phyloP scores from a whole-genome alignment of 1,139 yeast genomes.

The Lodderomyces margitis region DNA sequence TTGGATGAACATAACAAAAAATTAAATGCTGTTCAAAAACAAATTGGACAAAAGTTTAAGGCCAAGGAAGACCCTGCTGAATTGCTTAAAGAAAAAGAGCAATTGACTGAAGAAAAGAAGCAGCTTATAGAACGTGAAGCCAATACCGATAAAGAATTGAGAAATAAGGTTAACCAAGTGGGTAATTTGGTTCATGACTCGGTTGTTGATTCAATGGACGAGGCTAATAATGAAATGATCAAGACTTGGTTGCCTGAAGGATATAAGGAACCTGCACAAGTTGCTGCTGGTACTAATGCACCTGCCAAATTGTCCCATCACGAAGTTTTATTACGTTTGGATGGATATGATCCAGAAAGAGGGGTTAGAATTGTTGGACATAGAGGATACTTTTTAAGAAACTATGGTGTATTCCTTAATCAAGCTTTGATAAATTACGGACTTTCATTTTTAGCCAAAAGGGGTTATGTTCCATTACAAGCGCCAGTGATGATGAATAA shows the following conservation, averaged over 20 bases:
- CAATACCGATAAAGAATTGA: conserved; percentile 72
- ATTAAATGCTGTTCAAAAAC: conserved; percentile 85
- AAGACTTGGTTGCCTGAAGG: conserved; percentile 81
- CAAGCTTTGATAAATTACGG: conserved; percentile 98
- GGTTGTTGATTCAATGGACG: conserved; percentile 84
- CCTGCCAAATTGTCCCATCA: conserved; percentile 90
- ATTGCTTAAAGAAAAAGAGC: conserved; percentile 76
- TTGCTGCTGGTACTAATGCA: conserved; percentile 71
- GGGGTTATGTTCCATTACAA: conserved; percentile 87
- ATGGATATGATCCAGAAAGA: conserved; percentile 98
- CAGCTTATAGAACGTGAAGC: conserved; percentile 65
- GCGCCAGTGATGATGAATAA: conserved; percentile 99
- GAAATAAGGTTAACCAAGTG: conserved; percentile 77
- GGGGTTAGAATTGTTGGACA: conserved; percentile 98
- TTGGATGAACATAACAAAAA: conserved; percentile 87
- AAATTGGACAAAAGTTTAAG: conserved; percentile 87
- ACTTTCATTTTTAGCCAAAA: conserved; percentile 73
- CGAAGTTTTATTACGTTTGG: conserved; percentile 88
- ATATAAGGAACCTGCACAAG: conserved; percentile 53
- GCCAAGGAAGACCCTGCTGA: conserved; percentile 92
- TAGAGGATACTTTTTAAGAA: conserved; percentile 95
- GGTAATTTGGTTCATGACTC: conserved; percentile 94
- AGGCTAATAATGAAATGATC: conserved; percentile 84
- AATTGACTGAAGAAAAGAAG: conserved; percentile 67
- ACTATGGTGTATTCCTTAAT: conserved; percentile 93